phyloP scores from a whole-genome alignment of 768 basidiomycete genomes.

The Heimioporus sp. region DNA sequence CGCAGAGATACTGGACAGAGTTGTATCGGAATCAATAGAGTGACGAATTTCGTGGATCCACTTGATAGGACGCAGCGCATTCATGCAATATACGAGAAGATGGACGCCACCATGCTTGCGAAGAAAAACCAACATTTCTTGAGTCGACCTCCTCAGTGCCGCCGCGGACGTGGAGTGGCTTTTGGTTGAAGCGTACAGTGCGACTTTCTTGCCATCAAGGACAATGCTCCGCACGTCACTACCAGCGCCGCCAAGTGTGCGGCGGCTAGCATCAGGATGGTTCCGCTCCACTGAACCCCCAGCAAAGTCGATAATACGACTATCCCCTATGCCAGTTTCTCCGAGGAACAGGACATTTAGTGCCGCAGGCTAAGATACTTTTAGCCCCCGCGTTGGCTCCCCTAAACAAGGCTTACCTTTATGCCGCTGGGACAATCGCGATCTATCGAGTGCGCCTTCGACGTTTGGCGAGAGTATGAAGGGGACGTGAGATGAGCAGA shows the following conservation, averaged over 20 bases:
- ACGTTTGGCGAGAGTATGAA: constrained; percentile 10
- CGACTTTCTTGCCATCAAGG: constrained; percentile 16
- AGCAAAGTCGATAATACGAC: constrained; percentile 20
- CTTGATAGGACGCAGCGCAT: constrained; percentile 5
- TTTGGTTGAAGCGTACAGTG: constrained; percentile 4
- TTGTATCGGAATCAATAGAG: constrained; percentile 3
- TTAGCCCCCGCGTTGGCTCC: too few species aligned
- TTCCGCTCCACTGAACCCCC: constrained; percentile 4
- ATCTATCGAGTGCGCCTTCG: constrained; percentile 11
- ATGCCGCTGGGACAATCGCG: neutral
- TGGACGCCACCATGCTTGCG: constrained; percentile 14
- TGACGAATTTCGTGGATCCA: constrained; percentile 14
- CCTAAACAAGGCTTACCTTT: too few species aligned
- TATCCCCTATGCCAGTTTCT: constrained; percentile 16
- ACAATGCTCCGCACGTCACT: constrained; percentile 9
- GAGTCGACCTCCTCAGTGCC: constrained; percentile 1
- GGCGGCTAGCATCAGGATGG: neutral
- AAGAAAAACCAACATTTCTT: constrained; percentile 7
- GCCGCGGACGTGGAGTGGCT: constrained; percentile 2
- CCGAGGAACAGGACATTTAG: constrained; percentile 21
- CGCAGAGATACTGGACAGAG: constrained; percentile 1
- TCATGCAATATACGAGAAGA: constrained; percentile 22
- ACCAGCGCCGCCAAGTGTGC: neutral
- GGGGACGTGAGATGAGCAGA: constrained; percentile 6
- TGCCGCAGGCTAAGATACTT: constrained; percentile 3